These are phyloP conservation scores for Ceratocystis smalleyi DNA, from an alignment of 2,329 filamentous ascomycete species.

Conservation along the genomic window DNA sequence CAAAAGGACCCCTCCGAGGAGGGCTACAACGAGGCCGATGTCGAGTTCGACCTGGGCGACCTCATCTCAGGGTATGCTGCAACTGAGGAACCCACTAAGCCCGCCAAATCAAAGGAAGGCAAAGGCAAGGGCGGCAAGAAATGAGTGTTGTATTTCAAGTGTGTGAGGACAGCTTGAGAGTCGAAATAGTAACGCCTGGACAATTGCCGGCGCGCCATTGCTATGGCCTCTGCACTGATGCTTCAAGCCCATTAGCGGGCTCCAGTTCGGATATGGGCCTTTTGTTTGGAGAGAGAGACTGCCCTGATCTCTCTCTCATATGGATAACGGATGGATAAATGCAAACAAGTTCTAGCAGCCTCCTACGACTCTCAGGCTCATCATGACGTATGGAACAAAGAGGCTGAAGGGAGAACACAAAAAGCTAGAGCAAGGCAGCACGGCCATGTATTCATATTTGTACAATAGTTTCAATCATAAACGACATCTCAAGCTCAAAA, in stretches of 20 bases:
- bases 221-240: background rate
- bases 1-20: conserved; percentile 24
- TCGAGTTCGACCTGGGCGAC: conserved; percentile 29
- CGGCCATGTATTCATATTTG: conserved; percentile 13
- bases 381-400: background rate
- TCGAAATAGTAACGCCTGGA: background rate
- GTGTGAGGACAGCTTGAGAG: background rate
- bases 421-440: conserved; percentile 3
- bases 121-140: conserved; percentile 32
- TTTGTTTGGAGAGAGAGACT: no score
- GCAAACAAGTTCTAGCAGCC: background rate
- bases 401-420: background rate
- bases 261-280: background rate
- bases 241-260: background rate
- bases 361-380: background rate
- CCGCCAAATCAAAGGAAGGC: conserved; percentile 22
- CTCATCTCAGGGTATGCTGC: conserved; percentile 36
- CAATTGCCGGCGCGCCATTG: background rate
- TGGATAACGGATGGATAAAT: background rate
- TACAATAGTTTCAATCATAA: conserved; percentile 7
- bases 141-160: conserved; percentile 18
- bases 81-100: conserved; percentile 4
- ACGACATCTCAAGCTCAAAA: background rate
- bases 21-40: conserved; percentile 21
- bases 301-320: background rate